phyloP scores from a whole-genome alignment of 768 basidiomycete species.

The Leccinum obscurum region DNA sequence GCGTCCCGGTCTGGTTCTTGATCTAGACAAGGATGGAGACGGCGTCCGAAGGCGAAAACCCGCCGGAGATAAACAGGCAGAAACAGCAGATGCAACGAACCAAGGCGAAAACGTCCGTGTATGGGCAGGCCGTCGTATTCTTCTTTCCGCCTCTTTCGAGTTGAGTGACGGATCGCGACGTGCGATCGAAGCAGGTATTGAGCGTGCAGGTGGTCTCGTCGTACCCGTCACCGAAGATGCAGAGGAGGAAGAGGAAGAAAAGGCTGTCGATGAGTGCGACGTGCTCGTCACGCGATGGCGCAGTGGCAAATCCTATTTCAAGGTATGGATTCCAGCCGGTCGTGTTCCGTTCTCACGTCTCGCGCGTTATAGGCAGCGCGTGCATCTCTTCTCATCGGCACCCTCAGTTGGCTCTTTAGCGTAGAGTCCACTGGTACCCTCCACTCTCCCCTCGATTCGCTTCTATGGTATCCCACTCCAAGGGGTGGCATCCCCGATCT shows the following conservation, averaged over 20 bases:
- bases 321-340: slow-evolving; percentile 42
- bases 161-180: slow-evolving; percentile 47
- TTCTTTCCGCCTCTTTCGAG: slow-evolving; percentile 62
- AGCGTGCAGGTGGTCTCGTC: slow-evolving; percentile 56
- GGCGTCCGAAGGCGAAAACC: slow-evolving; percentile 26
- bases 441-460: slow-evolving; percentile 65
- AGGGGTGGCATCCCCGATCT: slow-evolving; percentile 60
- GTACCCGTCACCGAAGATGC: slow-evolving; percentile 53
- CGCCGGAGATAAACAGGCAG: slow-evolving; percentile 26
- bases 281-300: slow-evolving; percentile 72
- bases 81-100: slow-evolving; percentile 17
- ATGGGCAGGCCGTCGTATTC: slow-evolving; percentile 59
- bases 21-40: slow-evolving; percentile 18
- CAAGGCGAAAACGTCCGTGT: slow-evolving; percentile 42
- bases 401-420: slow-evolving; percentile 81
- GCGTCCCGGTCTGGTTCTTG: slow-evolving; percentile 25
- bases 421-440: slow-evolving; percentile 64
- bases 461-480: slow-evolving; percentile 85
- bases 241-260: slow-evolving; percentile 31
- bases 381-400: slow-evolving; percentile 53
- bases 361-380: slow-evolving; percentile 51
- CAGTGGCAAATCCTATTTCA: slow-evolving; percentile 66
- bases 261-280: slow-evolving; percentile 54
- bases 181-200: slow-evolving; percentile 61
- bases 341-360: background rate